Conservation (phyloP, 2,329 filamentous ascomycete genomes). For the Acephala macrosclerotiorum region DNA sequence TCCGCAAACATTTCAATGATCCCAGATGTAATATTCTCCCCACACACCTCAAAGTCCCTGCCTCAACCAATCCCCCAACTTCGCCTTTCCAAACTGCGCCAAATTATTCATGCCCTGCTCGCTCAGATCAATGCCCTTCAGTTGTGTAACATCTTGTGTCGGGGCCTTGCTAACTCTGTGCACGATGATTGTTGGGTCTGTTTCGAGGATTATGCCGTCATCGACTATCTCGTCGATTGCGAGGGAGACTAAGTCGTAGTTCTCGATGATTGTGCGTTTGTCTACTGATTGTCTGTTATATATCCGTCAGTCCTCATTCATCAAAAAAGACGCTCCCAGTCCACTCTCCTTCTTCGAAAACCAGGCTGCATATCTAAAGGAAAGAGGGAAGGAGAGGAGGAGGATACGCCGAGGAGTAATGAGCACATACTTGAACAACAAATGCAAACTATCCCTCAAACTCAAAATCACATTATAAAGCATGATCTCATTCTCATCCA, state of each 20-base stretch:
- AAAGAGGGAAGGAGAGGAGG: background rate
- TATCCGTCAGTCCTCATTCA: background rate
- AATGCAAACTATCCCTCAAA: conserved; percentile 87
- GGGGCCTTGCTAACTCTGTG: conserved; percentile 93
- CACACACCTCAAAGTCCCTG: conserved; percentile 71
- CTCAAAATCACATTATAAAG: conserved; percentile 94
- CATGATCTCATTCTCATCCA: conserved; percentile 96
- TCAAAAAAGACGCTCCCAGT: no score
- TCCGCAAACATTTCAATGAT: background rate
- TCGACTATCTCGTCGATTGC: conserved; percentile 96
- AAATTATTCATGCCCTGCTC: conserved; percentile 95
- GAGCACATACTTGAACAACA: conserved; percentile 82
- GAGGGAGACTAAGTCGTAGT: conserved; percentile 95
- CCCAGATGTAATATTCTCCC: background rate
- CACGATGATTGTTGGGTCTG: conserved; percentile 92
- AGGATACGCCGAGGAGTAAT: background rate
- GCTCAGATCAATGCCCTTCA: conserved; percentile 93
- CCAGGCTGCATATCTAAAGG: background rate
- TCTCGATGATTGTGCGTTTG: conserved; percentile 97
- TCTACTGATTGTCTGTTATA: conserved; percentile 84
- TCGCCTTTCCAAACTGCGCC: conserved; percentile 91
- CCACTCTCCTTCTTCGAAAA: background rate
- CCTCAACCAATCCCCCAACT: conserved; percentile 88
- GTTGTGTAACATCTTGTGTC: conserved; percentile 83
- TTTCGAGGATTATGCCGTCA: conserved; percentile 96